A percentile compares a stretch with the other conserved stretches of the same genome.
Conservation (phyloP, 2,329 filamentous ascomycete species). For the Mycosphaerella arachidis region DNA sequence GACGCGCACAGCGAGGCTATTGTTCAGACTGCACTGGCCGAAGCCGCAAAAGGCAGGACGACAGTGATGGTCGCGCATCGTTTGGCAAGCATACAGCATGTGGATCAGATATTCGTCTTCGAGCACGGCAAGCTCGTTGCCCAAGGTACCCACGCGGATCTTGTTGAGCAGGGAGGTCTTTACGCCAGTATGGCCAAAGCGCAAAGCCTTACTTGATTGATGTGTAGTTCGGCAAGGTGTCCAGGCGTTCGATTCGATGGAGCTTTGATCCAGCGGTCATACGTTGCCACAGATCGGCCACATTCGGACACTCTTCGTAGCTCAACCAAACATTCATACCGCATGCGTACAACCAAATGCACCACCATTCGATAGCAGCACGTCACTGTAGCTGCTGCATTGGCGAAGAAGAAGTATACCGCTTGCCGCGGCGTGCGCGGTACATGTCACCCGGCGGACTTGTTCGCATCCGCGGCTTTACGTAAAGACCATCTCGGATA, state of each 20-base stretch:
- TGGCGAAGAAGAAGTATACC: neutral
- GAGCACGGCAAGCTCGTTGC: conserved; percentile 61
- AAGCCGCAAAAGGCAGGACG: conserved; percentile 43
- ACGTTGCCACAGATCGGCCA: neutral
- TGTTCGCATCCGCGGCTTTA: neutral
- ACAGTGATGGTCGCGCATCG: conserved; percentile 75
- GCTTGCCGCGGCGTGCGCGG: no score
- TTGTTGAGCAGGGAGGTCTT: conserved; percentile 39
- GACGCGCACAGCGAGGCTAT: conserved; percentile 44
- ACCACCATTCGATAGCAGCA: neutral
- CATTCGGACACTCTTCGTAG: neutral
- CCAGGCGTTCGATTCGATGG: neutral
- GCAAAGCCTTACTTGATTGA: conserved; percentile 28
- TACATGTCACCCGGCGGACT: no score
- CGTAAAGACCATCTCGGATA: neutral
- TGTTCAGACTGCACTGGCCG: conserved; percentile 40
- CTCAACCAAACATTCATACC: neutral
- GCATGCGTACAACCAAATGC: neutral
- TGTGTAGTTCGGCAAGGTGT: conserved; percentile 7
- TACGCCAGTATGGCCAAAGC: conserved; percentile 39
- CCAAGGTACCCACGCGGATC: conserved; percentile 56
- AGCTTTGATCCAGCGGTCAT: neutral
- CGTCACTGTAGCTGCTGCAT: neutral
- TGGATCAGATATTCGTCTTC: conserved; percentile 75
- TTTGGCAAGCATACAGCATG: conserved; percentile 71